Base-by-base conservation (phyloP, 2,329 filamentous ascomycete species). In the Zymoseptoria crescenta region DNA sequence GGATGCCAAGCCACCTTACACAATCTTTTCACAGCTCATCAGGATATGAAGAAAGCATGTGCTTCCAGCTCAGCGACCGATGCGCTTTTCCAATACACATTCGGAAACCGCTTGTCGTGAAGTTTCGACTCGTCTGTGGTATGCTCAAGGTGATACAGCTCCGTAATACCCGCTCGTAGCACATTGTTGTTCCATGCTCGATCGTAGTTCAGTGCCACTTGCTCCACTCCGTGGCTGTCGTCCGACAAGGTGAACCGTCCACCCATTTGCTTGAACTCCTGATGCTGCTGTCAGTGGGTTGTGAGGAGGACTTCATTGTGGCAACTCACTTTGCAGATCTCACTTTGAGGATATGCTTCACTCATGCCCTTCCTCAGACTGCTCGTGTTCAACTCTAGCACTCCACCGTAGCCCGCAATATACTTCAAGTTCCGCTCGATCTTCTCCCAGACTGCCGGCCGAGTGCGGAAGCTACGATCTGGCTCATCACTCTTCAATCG, bases 221-320 rank as follows among this genome's bases (percentile, higher is more conserved):
- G 93, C 1, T 83, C 87, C 59, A 91, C 82, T 48, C 89, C 89
- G 76, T 99, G 94, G 73, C 91, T 96, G 75, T 99, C 94, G 73
- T 99, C 94, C 6, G 90, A 96, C 67, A 99, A 81, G 56, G 91
- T 95, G 74, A 97, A 96, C 61, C 83, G 83, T 24, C 94, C 92
- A 24, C 87, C 87, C 68, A 89, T 80, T 7, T 75, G 75, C 56
- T 91, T 70, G 78, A 91, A 96, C 71, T 84, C 83, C 87, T 89
- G 62, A 10, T 9, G 28, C 7, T 16, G 6, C 5, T 13, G 48
- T 63, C 29, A 64, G 58, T 16, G 41, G 49, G 9, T 35, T 16
- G 35, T 5, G 24, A n/a, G 4, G 13, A 45, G 35, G 16, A n/a
- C 13, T 6, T 16, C 10, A 51, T 30, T 49, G 41, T 24, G 2